Base-by-base conservation (phyloP, 352 stramenopile species). In the Globisporangium irregulare region DNA sequence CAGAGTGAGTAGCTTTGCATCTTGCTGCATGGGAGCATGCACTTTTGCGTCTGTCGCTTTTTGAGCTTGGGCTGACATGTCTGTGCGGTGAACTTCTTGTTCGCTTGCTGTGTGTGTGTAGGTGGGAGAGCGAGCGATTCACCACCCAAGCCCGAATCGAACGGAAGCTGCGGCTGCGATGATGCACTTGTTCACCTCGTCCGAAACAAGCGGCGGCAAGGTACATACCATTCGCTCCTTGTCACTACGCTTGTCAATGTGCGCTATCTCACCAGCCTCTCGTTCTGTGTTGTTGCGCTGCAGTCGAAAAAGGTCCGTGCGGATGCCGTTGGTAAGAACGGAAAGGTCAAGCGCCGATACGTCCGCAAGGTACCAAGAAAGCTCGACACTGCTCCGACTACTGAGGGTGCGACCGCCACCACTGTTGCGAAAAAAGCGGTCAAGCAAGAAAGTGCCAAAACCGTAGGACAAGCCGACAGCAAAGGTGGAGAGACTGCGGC, bases 101-200 rank as follows among this genome's bases (percentile, higher is more conserved):
- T n/a, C 62, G 15, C 56, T n/a, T 71, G 22, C 14, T 12, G 15
- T 5, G 10, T 54, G 27, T 32, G 34, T n/a, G 10, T 24, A 74
- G 71, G 15, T 65, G 25, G 46, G 20, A 1, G 71, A 80, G 22
- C 78, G 70, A 18, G 72, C 75, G n/a, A 76, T 90, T 6, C 80
- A 84, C 55, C 79, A 93, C 64, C 86, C 86, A 25, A 92, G 84
- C 70, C 86, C 86, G 24, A 94, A 92, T 62, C 80, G 86, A 56
- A 92, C 84, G 0, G 86, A 94, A 67, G 86, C 86, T 18, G 86
- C 86, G 2, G 80, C 84, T 1, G 86, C 86, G 24, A 94, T 94
- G 86, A 89, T 94, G 84, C 78, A 91, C 66, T 59, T 94, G 18
- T 79, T 94, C 50, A 73, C 81, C 15, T 85, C 79, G 0, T 84